phyloP scores from a whole-genome alignment of 805 yeast species.

The Hanseniaspora guilliermondii region DNA sequence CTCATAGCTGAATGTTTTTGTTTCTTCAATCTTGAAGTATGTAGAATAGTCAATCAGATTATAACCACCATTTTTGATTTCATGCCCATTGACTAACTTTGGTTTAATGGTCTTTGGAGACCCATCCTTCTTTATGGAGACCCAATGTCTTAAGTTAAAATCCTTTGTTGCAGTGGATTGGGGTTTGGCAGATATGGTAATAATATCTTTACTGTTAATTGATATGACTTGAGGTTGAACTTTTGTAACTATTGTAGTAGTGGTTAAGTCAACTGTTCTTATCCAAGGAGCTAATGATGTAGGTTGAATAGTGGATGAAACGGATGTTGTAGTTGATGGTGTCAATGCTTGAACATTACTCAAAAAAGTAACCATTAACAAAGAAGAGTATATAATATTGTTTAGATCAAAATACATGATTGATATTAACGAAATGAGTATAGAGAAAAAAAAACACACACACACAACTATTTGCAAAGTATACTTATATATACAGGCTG shows the following conservation, averaged over 20 bases:
- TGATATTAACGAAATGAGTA: neutral
- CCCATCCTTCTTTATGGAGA: conserved; percentile 64
- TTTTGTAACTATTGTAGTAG: conserved; percentile 39
- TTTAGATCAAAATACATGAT: neutral
- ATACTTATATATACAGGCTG: too few species aligned
- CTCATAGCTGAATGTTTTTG: conserved; percentile 44
- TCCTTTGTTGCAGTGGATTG: conserved; percentile 48
- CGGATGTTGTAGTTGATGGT: neutral
- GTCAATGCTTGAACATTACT: neutral
- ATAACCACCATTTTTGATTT: conserved; percentile 58
- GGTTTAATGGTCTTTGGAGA: conserved; percentile 70
- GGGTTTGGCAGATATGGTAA: conserved; percentile 36
- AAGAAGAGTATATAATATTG: neutral
- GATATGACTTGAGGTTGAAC: conserved; percentile 58
- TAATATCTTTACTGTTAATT: conserved; percentile 27
- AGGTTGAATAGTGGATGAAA: conserved; percentile 27
- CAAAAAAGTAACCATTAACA: neutral
- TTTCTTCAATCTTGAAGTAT: conserved; percentile 59
- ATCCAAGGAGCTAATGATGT: conserved; percentile 49
- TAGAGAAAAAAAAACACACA: too few species aligned
- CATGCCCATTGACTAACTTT: conserved; percentile 17
- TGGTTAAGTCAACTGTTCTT: conserved; percentile 44
- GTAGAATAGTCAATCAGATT: conserved; percentile 63
- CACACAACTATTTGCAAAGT: too few species aligned
- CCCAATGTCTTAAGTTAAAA: conserved; percentile 45